These are phyloP conservation scores for Pinus albicaulis DNA, from an alignment of 75 land plant species.

Conservation along the genomic window DNA sequence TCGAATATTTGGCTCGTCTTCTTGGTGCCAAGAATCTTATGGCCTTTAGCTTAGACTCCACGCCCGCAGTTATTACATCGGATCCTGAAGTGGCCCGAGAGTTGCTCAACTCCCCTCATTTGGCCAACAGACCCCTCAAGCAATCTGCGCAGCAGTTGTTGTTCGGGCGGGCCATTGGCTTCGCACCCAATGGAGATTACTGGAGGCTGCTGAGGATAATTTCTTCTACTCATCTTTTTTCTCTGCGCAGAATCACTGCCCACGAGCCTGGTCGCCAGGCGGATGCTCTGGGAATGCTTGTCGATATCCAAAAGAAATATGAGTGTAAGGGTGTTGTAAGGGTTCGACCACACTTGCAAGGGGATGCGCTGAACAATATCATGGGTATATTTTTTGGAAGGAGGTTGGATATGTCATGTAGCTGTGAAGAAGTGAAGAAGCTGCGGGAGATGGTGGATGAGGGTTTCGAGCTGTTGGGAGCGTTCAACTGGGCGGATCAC, in stretches of 20 bases:
- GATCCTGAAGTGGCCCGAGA: conserved; percentile 48
- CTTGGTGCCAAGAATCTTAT: conserved; percentile 35
- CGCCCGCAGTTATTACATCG: conserved; percentile 44
- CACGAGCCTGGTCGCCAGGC: conserved; percentile 44
- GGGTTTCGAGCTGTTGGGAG: conserved; percentile 68
- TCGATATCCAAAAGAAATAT: conserved; percentile 24
- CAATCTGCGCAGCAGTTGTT: conserved; percentile 63
- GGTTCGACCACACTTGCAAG: conserved; percentile 43
- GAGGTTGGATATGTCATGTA: conserved; percentile 18
- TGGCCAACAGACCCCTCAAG: conserved; percentile 75
- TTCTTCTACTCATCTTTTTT: conserved; percentile 59
- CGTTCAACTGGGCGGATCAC: conserved; percentile 63
- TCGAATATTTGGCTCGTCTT: conserved; percentile 20
- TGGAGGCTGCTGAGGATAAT: conserved; percentile 65
- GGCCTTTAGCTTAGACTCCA: conserved; percentile 61
- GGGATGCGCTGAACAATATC: conserved; percentile 61
- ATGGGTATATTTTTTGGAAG: conserved; percentile 61
- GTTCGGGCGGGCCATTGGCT: conserved; percentile 76
- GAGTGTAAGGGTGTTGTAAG: conserved; percentile 4
- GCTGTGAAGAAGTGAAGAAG: conserved; percentile 16
- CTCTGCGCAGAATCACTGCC: conserved; percentile 52
- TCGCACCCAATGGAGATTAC: conserved; percentile 62
- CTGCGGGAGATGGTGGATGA: conserved; percentile 55
- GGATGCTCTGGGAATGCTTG: conserved; percentile 38
- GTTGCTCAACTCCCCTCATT: conserved; percentile 43